A percentile compares a stretch with the other conserved stretches of the same genome.
These are phyloP conservation scores for sorghum (Sorghum bicolor) DNA, from an alignment of 176 grass and related monocot species.

Conservation along the genomic window DNA sequence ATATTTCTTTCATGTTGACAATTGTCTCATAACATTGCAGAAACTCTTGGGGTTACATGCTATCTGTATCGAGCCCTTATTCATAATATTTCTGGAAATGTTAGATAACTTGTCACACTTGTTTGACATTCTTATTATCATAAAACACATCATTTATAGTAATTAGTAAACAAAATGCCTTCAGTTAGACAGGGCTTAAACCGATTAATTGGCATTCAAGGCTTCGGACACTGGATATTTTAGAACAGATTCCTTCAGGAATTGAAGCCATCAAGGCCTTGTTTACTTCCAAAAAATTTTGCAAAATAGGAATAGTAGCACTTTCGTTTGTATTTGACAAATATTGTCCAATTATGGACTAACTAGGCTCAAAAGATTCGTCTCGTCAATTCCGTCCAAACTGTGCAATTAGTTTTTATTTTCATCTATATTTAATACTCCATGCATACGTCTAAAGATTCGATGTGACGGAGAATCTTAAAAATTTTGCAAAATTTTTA, in stretches of 20 bases:
- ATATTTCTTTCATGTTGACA: not conserved
- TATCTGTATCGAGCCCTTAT: not conserved
- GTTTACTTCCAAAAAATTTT: too few species aligned
- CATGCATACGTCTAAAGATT: too few species aligned
- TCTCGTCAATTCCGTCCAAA: too few species aligned
- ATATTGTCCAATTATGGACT: too few species aligned
- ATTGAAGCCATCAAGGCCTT: not conserved
- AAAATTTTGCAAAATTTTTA: too few species aligned
- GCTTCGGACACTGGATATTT: constrained; percentile 18
- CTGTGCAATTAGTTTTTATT: too few species aligned
- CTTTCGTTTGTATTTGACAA: too few species aligned
- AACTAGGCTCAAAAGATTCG: too few species aligned
- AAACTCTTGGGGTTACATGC: not conserved
- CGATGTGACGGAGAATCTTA: too few species aligned
- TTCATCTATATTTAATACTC: too few species aligned
- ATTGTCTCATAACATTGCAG: not conserved
- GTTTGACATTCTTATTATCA: not conserved
- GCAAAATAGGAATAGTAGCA: too few species aligned
- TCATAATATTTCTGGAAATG: not conserved
- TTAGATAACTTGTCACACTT: not conserved
- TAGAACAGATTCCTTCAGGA: not conserved
- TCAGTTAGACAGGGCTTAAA: not conserved
- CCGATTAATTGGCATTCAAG: constrained; percentile 8
- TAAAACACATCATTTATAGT: not conserved
- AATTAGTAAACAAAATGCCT: not conserved